Evolutionary conservation across 2,329 filamentous ascomycete genomes (phyloP).

Genomic region (Didymellaceae sp.): DNA sequence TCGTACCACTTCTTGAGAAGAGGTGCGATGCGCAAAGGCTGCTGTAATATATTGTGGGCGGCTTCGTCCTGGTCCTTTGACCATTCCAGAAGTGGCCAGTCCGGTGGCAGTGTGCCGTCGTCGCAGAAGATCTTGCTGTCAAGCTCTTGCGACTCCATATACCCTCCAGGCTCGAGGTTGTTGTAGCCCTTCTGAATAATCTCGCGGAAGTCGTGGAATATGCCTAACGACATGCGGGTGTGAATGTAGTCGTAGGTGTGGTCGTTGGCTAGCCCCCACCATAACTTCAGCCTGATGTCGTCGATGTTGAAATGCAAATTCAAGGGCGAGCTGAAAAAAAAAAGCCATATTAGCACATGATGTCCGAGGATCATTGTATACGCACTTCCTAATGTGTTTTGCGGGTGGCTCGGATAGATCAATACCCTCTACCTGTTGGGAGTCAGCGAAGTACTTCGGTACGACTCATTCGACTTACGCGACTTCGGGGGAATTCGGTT

Average conservation of each 20-base stretch:
- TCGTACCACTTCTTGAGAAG: constrained; percentile 62
- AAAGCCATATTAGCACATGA: not conserved
- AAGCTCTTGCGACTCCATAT: constrained; percentile 53
- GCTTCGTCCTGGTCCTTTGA: constrained; percentile 52
- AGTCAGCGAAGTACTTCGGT: constrained; percentile 20
- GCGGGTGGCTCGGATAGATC: constrained; percentile 40
- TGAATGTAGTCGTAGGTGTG: constrained; percentile 65
- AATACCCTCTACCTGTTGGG: constrained; percentile 49
- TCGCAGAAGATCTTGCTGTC: constrained; percentile 58
- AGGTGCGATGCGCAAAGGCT: constrained; percentile 60
- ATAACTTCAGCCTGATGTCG: constrained; percentile 66
- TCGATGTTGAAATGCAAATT: constrained; percentile 79
- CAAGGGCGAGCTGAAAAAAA: constrained; percentile 59
- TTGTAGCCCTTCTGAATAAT: constrained; percentile 60
- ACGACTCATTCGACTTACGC: constrained; percentile 30
- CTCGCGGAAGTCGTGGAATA: constrained; percentile 62
- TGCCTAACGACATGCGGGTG: constrained; percentile 64
- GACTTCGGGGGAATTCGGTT: constrained; percentile 40
- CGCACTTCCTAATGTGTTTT: not conserved
- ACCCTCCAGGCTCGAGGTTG: constrained; percentile 64
- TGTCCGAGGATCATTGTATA: no score
- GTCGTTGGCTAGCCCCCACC: constrained; percentile 55
- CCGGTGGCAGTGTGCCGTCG: constrained; percentile 59
- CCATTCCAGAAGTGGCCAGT: constrained; percentile 59
- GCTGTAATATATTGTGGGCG: constrained; percentile 50